Evolutionary conservation across 257 asterid genomes (phyloP), one percentile per base, ranked within the genome.

Genomic region (Ocimum tenuiflorum): DNA sequence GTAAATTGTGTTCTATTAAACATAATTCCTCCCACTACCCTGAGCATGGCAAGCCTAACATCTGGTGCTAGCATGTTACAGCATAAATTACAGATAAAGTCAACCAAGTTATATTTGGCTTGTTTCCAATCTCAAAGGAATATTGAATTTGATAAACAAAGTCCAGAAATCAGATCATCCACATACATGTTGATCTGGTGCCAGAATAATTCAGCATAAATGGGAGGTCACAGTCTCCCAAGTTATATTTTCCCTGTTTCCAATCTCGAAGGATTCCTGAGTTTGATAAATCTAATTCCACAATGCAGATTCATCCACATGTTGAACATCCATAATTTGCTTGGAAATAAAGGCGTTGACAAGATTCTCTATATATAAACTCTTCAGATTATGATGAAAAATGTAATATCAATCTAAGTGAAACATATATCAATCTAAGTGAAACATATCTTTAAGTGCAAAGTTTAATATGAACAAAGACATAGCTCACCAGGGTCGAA

Each of bases 401-500:
- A 20, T 7, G 7, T 33, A 36, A 46, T 45, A 36, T 9, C 41
- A 23, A 3, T 23, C 22, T 23, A 27, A 68, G 47, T 56, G 8
- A 19, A 47, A 59, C 31, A 52, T 29, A 11, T 13, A n/a, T n/a
- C n/a, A n/a, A n/a, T n/a, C n/a, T n/a, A n/a, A 24, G 47, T 56
- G 8, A 19, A 47, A 59, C 31, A 52, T 29, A 11, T 13, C 10
- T 22, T 12, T 31, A 45, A 10, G 7, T 3, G 49, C 63, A 8
- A 19, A 55, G 43, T 48, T 18, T 38, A 47, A 45, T 8, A 59
- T 38, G 33, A 86, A 79, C 53, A 85, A 42, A 36, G 36, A 20
- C 22, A 55, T 55, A 64, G 18, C 77, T 43, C 71, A 83, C 89
- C 83, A 83, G 69, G 13, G 81, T 67, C 4, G 83, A 75, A 69